Evolutionary conservation across 768 basidiomycete genomes (phyloP).

Genomic region (Rubroboletus pulcherrimus): DNA sequence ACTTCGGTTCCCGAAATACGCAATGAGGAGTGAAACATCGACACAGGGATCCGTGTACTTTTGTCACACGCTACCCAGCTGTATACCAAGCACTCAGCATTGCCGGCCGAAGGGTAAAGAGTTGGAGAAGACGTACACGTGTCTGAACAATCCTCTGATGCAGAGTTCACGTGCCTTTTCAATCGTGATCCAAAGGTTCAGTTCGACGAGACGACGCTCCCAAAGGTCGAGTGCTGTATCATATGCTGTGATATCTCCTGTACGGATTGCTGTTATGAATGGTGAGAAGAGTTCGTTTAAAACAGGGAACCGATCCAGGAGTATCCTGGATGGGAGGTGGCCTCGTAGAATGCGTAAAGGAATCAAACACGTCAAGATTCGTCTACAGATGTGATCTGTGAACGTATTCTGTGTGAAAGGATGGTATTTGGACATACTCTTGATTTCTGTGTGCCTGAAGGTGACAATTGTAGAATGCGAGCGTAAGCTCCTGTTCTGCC

Average conservation of each 20-base stretch:
- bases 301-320: slow-evolving; percentile 70
- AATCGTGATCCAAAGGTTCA: slow-evolving; percentile 82
- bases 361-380: slow-evolving; percentile 87
- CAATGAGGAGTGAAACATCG: slow-evolving; percentile 76
- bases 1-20: slow-evolving; percentile 67
- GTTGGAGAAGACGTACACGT: slow-evolving; percentile 52
- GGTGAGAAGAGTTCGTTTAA: slow-evolving; percentile 72
- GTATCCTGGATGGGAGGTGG: slow-evolving; percentile 69
- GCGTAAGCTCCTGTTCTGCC: slow-evolving; percentile 83
- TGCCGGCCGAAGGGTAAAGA: background rate
- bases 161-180: slow-evolving; percentile 89
- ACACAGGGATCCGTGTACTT: slow-evolving; percentile 72
- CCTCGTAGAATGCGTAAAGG: slow-evolving; percentile 87
- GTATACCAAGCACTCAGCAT: slow-evolving; percentile 2
- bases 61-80: slow-evolving; percentile 83
- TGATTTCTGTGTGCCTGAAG: slow-evolving; percentile 67
- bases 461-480: slow-evolving; percentile 85
- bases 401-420: background rate
- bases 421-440: slow-evolving; percentile 52
- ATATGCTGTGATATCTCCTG: slow-evolving; percentile 75
- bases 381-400: slow-evolving; percentile 41
- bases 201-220: slow-evolving; percentile 75
- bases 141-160: slow-evolving; percentile 74
- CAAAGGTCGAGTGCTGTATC: slow-evolving; percentile 70
- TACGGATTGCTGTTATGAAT: slow-evolving; percentile 74